phyloP scores from a whole-genome alignment of 108 stramenopile genomes.

The Nitzschia palea region DNA sequence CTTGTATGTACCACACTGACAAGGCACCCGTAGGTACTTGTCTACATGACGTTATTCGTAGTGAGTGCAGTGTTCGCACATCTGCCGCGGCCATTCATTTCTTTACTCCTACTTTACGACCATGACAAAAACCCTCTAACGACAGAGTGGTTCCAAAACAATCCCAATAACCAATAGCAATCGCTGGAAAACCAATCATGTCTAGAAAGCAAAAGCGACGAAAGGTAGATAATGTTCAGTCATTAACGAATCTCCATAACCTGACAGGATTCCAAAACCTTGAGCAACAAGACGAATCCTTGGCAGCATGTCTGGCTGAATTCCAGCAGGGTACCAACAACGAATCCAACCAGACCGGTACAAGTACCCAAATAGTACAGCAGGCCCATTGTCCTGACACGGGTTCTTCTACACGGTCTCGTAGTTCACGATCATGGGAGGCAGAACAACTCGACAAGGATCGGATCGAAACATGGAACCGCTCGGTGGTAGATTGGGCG shows the following conservation, averaged over 20 bases:
- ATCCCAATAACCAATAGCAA: too few species aligned
- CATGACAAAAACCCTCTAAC: too few species aligned
- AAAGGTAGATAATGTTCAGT: conserved; percentile 6
- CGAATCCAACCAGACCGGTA: conserved; percentile 9
- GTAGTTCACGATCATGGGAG: not conserved
- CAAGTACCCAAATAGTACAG: not conserved
- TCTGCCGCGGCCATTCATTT: too few species aligned
- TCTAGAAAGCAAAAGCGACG: conserved; percentile 11
- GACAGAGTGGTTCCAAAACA: too few species aligned
- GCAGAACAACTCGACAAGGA: not conserved
- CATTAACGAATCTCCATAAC: conserved; percentile 7
- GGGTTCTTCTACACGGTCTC: not conserved
- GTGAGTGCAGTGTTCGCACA: too few species aligned
- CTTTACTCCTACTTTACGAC: too few species aligned
- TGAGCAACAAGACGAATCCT: not conserved
- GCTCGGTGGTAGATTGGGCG: conserved; percentile 18
- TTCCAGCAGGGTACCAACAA: conserved; percentile 3
- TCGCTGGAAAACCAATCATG: too few species aligned
- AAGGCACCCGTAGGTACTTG: too few species aligned
- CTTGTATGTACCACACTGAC: too few species aligned
- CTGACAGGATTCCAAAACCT: conserved; percentile 18
- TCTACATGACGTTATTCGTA: too few species aligned
- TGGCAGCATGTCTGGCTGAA: conserved; percentile 34
- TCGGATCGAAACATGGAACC: conserved; percentile 33
- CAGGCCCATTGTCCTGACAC: not conserved